A percentile compares a stretch with the other conserved stretches of the same genome.
Evolutionary conservation across 768 basidiomycete genomes (phyloP).

Genomic region (Collybia mongolica): DNA sequence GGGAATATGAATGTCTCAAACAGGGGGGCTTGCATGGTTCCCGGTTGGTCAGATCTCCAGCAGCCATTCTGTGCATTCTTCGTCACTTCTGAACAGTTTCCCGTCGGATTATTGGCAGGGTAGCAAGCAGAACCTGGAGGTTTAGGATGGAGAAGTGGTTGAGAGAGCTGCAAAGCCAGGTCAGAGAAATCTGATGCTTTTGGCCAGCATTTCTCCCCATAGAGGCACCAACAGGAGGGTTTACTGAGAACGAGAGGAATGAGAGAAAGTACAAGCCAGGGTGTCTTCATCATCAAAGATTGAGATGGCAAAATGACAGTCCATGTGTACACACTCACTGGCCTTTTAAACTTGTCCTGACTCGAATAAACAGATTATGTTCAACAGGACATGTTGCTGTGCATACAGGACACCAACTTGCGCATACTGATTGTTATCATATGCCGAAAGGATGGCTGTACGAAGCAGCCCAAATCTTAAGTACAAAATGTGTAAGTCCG

Average conservation of each 20-base stretch:
- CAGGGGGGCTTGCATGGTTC: slow-evolving; percentile 33
- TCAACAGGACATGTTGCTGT: too few relatives aligned
- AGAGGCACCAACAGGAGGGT: slow-evolving; percentile 34
- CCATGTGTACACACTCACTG: too few relatives aligned
- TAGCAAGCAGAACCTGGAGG: slow-evolving; percentile 44
- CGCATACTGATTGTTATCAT: too few relatives aligned
- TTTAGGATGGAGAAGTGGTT: slow-evolving; percentile 38
- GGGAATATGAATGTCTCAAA: slow-evolving; percentile 27
- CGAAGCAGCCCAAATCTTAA: too few relatives aligned
- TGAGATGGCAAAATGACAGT: too few relatives aligned
- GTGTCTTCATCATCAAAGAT: neutral
- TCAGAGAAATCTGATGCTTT: slow-evolving; percentile 25
- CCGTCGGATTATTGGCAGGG: slow-evolving; percentile 28
- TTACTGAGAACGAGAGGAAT: neutral
- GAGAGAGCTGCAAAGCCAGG: slow-evolving; percentile 36
- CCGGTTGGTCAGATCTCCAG: slow-evolving; percentile 41
- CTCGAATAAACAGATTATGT: too few relatives aligned
- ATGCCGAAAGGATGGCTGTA: too few relatives aligned
- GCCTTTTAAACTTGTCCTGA: too few relatives aligned
- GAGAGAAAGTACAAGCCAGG: neutral
- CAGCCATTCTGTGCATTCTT: slow-evolving; percentile 26
- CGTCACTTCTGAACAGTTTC: slow-evolving; percentile 34
- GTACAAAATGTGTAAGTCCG: too few relatives aligned
- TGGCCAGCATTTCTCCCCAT: slow-evolving; percentile 43
- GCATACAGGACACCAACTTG: too few relatives aligned